Evolutionary conservation across 257 asterid genomes (phyloP).

Genomic region (Solanum rostratum): DNA sequence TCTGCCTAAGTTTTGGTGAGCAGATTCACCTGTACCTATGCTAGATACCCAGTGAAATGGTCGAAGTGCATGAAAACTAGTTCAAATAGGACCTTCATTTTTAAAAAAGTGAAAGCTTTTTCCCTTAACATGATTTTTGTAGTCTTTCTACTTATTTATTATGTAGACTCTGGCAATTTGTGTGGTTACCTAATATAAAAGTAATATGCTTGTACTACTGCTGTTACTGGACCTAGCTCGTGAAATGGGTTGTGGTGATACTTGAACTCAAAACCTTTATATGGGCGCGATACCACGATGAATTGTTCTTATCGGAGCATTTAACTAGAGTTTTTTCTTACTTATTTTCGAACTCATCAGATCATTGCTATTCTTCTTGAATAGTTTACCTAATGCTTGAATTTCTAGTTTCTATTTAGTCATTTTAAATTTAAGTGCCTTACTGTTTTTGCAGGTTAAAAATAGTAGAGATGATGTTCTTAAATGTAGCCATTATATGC

Average conservation of each 20-base stretch:
- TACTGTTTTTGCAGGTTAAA: conserved; percentile 41
- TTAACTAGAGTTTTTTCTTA: background rate
- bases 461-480: conserved; percentile 75
- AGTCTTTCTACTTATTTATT: background rate
- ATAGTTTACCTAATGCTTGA: background rate
- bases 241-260: background rate
- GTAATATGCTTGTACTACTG: background rate
- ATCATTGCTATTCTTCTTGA: background rate
- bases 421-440: conserved; percentile 1
- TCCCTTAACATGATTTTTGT: background rate
- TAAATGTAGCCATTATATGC: conserved; percentile 90
- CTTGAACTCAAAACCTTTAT: background rate
- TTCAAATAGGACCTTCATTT: background rate
- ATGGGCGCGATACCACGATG: background rate
- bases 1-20: background rate
- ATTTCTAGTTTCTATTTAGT: background rate
- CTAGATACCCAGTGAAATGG: background rate
- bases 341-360: background rate
- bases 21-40: background rate
- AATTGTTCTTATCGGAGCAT: background rate
- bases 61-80: background rate
- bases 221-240: background rate
- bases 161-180: background rate
- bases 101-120: background rate
- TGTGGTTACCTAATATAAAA: background rate